phyloP scores from a whole-genome alignment of 768 basidiomycete genomes.

The Hygrophoropsis aurantiaca region DNA sequence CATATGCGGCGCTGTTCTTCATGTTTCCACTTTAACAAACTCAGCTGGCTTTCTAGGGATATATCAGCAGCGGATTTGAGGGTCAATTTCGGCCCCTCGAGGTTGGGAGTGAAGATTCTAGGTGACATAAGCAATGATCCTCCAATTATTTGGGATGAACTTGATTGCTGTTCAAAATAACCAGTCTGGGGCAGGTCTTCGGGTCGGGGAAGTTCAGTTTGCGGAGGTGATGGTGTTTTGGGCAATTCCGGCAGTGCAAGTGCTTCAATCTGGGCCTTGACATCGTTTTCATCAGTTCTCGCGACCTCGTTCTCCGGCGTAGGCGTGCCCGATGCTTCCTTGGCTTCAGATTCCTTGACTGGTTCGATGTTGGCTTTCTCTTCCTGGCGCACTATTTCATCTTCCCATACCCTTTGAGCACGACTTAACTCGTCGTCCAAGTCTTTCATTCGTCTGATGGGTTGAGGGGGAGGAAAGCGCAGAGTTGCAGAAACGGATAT shows the following conservation, averaged over 20 bases:
- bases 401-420: constrained; percentile 80
- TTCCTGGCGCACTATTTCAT: constrained; percentile 78
- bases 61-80: constrained; percentile 72
- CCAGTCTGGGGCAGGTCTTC: constrained; percentile 35
- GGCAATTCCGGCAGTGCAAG: constrained; percentile 36
- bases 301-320: constrained; percentile 24
- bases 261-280: constrained; percentile 69
- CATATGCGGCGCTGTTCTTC: constrained; percentile 88
- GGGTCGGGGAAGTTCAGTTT: constrained; percentile 21
- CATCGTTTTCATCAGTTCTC: constrained; percentile 41
- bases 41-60: constrained; percentile 67
- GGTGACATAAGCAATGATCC: constrained; percentile 33
- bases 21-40: constrained; percentile 73
- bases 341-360: constrained; percentile 9
- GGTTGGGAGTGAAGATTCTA: constrained; percentile 25
- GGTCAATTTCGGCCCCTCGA: constrained; percentile 38
- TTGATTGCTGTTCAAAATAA: constrained; percentile 44
- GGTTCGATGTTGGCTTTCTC: constrained; percentile 45
- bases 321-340: constrained; percentile 24
- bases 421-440: constrained; percentile 75
- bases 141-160: constrained; percentile 22
- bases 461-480: constrained; percentile 89
- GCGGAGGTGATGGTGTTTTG: constrained; percentile 38
- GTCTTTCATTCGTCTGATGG: constrained; percentile 84
- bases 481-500: constrained; percentile 93